Evolutionary conservation across 441 rosid genomes (phyloP).

Genomic region (Populus tomentosa): DNA sequence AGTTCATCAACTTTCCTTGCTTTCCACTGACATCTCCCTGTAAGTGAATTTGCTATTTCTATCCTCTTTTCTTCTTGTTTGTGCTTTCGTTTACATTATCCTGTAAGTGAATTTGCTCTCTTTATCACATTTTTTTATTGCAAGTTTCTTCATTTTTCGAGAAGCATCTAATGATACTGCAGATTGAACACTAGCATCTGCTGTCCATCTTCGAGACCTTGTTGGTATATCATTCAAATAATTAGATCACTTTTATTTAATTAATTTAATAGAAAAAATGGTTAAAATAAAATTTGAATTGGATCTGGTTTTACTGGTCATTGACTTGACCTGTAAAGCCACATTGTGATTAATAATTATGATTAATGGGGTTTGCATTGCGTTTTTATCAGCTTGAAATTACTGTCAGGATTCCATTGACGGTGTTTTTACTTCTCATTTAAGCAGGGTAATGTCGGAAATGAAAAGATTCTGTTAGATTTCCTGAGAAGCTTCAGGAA

Average conservation of each 20-base stretch:
- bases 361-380: background rate
- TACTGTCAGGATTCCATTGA: constrained; percentile 7
- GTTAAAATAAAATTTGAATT: too few species aligned
- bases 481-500: background rate
- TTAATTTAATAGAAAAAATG: too few species aligned
- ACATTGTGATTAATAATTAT: background rate
- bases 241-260: constrained; percentile 25
- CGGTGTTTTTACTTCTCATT: background rate
- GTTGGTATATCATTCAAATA: constrained; percentile 35
- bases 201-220: constrained; percentile 24
- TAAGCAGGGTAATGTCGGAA: background rate
- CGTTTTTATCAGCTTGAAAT: background rate
- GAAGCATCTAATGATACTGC: constrained; percentile 37
- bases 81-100: constrained; percentile 6
- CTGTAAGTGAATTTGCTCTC: constrained; percentile 56
- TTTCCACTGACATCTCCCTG: constrained; percentile 38
- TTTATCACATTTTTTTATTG: constrained; percentile 39
- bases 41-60: too few species aligned
- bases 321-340: too few species aligned
- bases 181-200: constrained; percentile 32
- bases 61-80: too few species aligned
- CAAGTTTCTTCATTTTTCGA: constrained; percentile 26
- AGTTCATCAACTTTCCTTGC: constrained; percentile 41
- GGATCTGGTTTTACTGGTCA: too few species aligned
- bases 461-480: constrained; percentile 12